Base-by-base conservation (phyloP, 2,329 filamentous ascomycete genomes). In the Fusarium veterinarium region DNA sequence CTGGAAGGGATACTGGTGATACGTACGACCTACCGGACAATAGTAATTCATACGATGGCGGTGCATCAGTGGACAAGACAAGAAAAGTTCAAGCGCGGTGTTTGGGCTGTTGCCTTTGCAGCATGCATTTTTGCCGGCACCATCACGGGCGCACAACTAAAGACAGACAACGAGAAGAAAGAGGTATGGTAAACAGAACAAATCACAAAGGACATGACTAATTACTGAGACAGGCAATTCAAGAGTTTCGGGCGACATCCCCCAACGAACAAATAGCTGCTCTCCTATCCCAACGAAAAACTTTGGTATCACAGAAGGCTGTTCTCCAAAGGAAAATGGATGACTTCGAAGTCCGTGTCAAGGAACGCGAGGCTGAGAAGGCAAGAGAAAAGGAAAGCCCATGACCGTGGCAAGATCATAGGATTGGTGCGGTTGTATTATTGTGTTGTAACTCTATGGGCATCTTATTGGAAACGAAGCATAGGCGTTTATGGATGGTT, bases 131-230 rank as follows among this genome's bases (percentile, higher is more conserved):
- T 84, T 65, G 84, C 86, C 37, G 85, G 86, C 64, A 78, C 83
- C 48, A 80, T 85, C 51, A 87, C 86, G 62, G 86, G 86, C 57
- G 86, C 86, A 11, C 83, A 84, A 49, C 76, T 88, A 49, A 87
- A 87, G 79, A 82, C 82, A 52, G 84, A 86, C 66, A 80, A 83
- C 64, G 84, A 88, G 69, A 86, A 83, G 73, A 79, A 81, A 69
- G 78, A 85, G 75, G 85, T 86, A 65, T 42, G 76, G 69, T 19
- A 11, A 13, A 25, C 51, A 23, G 9, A 23, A 11, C 14, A 44
- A 12, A 16, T 8, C 23, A 5, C 14, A 41, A 41, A 7, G 35
- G 14, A 25, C n/a, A 11, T 20, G 31, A 23, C 40, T 69, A 14
- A 62, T 51, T 6, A 37, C 35, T 31, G 31, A 20, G 17, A 58